These are phyloP conservation scores for Ceratocystis huliohia DNA, from an alignment of 2,329 filamentous ascomycete genomes.

Conservation along the genomic window DNA sequence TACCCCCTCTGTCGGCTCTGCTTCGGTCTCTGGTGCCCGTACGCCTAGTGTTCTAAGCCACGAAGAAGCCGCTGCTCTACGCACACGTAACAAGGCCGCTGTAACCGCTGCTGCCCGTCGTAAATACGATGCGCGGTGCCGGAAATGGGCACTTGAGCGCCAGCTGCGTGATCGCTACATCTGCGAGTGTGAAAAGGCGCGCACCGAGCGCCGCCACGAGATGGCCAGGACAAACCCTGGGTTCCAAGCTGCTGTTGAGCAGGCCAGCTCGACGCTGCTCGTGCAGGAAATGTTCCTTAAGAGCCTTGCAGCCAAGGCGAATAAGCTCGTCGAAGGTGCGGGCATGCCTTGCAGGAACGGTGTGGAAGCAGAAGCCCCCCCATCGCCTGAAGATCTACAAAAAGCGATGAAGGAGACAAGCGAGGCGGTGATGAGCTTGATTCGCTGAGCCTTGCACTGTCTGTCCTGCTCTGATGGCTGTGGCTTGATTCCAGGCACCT, in stretches of 20 bases:
- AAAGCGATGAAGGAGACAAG: slow-evolving; percentile 15
- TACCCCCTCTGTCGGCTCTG: not conserved
- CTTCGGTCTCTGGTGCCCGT: not conserved
- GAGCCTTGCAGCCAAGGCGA: slow-evolving; percentile 15
- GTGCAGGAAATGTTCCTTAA: slow-evolving; percentile 19
- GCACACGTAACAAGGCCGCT: slow-evolving; percentile 9
- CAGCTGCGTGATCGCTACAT: slow-evolving; percentile 18
- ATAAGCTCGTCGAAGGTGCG: slow-evolving; percentile 8
- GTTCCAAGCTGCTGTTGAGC: slow-evolving; percentile 12
- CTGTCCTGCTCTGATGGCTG: not conserved
- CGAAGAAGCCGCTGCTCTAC: not conserved
- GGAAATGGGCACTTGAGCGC: slow-evolving; percentile 17
- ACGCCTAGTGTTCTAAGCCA: slow-evolving; percentile 6
- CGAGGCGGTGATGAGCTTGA: slow-evolving; percentile 19
- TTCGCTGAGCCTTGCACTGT: slow-evolving; percentile 7
- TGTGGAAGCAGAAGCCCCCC: not conserved
- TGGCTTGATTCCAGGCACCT: not conserved
- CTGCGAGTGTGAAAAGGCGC: slow-evolving; percentile 10
- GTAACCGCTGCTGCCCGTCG: slow-evolving; percentile 11
- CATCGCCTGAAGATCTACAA: not conserved
- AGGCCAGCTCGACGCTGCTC: slow-evolving; percentile 14
- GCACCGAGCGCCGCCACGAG: slow-evolving; percentile 5
- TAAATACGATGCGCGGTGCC: slow-evolving; percentile 14
- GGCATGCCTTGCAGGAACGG: slow-evolving; percentile 6
- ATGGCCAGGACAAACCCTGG: not conserved